A percentile compares a stretch with the other conserved stretches of the same genome.
These are phyloP conservation scores for Penicillium expansum DNA, from an alignment of 2,329 filamentous ascomycete genomes.

Conservation along the genomic window DNA sequence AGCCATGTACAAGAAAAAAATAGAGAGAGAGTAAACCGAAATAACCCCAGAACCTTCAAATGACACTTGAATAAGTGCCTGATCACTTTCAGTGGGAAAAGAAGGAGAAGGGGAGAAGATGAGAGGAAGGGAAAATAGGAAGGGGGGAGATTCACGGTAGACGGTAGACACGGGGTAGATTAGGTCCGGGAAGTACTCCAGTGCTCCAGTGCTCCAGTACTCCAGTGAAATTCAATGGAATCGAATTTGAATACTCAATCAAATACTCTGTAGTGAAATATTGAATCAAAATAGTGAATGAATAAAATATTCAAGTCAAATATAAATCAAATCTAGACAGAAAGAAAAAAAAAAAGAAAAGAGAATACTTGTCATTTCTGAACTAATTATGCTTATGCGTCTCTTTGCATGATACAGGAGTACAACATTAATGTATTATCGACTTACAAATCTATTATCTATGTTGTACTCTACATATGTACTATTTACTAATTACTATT, in stretches of 20 bases:
- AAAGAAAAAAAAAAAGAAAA: not conserved
- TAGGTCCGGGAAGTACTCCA: slow-evolving; percentile 6
- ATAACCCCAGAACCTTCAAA: slow-evolving; percentile 29
- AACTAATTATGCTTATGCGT: slow-evolving; percentile 7
- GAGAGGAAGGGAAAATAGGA: slow-evolving; percentile 23
- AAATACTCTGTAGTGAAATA: too few relatives aligned
- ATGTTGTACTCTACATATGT: too few relatives aligned
- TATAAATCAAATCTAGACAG: too few relatives aligned
- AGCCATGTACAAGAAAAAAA: slow-evolving; percentile 34
- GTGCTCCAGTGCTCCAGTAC: too few relatives aligned
- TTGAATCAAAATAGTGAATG: not conserved
- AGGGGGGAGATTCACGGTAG: slow-evolving; percentile 1
- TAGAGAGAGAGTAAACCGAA: slow-evolving; percentile 8
- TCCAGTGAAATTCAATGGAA: too few relatives aligned
- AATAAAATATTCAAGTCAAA: too few relatives aligned
- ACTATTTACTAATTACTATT: too few relatives aligned
- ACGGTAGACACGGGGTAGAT: slow-evolving; percentile 28
- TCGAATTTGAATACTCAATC: too few relatives aligned
- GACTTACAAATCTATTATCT: not conserved
- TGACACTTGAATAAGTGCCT: slow-evolving; percentile 28
- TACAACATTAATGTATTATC: not conserved
- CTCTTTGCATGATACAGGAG: slow-evolving; percentile 1
- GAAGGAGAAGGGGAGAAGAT: slow-evolving; percentile 15
- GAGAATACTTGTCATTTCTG: not conserved
- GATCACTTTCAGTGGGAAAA: slow-evolving; percentile 19